Base-by-base conservation (phyloP, 1,139 yeast genomes). In the Saccharomyces hybrid region DNA sequence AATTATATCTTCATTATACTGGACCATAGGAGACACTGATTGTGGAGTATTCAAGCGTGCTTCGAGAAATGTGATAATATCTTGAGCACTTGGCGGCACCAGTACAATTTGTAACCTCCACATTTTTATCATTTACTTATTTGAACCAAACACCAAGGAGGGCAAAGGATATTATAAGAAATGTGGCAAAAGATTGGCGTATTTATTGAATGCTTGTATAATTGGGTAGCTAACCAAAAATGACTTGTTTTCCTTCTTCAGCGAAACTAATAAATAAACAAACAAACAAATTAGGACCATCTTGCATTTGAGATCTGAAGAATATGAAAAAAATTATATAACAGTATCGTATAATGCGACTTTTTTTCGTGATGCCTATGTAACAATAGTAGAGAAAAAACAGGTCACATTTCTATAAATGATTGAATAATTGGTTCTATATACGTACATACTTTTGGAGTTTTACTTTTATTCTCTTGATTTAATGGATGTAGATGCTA, bases 21-120 rank as follows among this genome's bases (percentile, higher is more conserved):
- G 44, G 11, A 38, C n/a, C 25, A 38, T 20, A 11, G 44, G 25
- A 38, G 20, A 38, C 20, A 25, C 44, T 6, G 5, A 20, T 16
- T 38, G 44, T 16, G 44, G 20, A 11, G 26, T 38, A 20, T 38
- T 38, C 26, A 20, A 16, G 20, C 16, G 8, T 9, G 44, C 26
- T 6, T 38, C 44, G 44, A 38, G 44, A 38, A 38, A 20, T 20
- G n/a, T 5, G 7, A 38, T 20, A 25, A 23, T 6, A 38, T 53
- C 57, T 31, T 54, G 59, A 9, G 60, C 57, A 50, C 60, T 61
- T 26, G 67, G 66, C 25, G 65, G 61, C 49, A 59, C 60, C 53
- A 62, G 50, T n/a, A 62, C 63, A 50, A 64, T 61, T 54, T 64
- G 67, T 42, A 64, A 53, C 52, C 62, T 58, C 53, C 59, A 61